phyloP scores from a whole-genome alignment of 495 filamentous ascomycete genomes.

The Aspergillus coremiiformis region DNA sequence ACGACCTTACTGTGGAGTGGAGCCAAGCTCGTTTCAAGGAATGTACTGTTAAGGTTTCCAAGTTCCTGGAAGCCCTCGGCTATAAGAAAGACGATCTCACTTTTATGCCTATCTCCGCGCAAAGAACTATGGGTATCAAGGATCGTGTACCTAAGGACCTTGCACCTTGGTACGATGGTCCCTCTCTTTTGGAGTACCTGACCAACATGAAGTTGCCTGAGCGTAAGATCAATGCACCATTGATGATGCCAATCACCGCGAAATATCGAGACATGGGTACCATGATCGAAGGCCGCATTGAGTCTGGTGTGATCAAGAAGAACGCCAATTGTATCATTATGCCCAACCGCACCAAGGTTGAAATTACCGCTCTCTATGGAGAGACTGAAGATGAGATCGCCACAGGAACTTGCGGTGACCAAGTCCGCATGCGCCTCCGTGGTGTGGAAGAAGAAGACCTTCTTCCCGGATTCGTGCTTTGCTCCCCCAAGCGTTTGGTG shows the following conservation, averaged over 20 bases:
- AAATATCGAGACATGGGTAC: conserved; percentile 98
- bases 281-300: conserved; percentile 94
- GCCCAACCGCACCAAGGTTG: conserved; percentile 78
- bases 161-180: conserved; percentile 77
- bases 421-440: conserved; percentile 84
- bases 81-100: conserved; percentile 90
- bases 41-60: conserved; percentile 78
- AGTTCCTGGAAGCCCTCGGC: conserved; percentile 83
- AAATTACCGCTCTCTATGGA: conserved; percentile 79
- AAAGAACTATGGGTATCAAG: conserved; percentile 78
- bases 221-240: conserved; percentile 93
- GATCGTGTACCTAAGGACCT: conserved; percentile 72
- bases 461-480: conserved; percentile 92
- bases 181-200: conserved; percentile 91
- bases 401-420: conserved; percentile 80
- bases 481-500: conserved; percentile 83
- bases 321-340: conserved; percentile 78
- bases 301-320: conserved; percentile 88
- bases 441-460: conserved; percentile 98
- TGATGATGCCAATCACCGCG: conserved; percentile 96
- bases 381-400: conserved; percentile 91
- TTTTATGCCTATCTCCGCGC: conserved; percentile 95
- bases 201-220: conserved; percentile 86
- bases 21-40: conserved; percentile 84
- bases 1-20: conserved; percentile 94